These are phyloP conservation scores for Cyberlindnera maritima DNA, from an alignment of 805 yeast genomes.

Conservation along the genomic window DNA sequence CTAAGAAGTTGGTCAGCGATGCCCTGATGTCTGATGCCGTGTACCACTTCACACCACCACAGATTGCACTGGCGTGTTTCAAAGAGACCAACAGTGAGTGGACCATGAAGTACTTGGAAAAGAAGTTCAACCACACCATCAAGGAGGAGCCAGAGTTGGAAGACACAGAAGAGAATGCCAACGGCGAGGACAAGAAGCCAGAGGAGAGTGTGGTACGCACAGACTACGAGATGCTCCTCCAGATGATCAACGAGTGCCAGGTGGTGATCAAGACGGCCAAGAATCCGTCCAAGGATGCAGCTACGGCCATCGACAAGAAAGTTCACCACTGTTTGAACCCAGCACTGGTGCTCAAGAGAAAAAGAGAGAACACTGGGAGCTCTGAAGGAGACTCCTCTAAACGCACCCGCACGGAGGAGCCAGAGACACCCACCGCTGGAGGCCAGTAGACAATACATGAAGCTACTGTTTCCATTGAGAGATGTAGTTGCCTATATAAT, in stretches of 20 bases:
- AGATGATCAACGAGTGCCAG: constrained; percentile 48
- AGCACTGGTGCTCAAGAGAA: constrained; percentile 45
- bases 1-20: constrained; percentile 62
- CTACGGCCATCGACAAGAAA: constrained; percentile 60
- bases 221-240: constrained; percentile 41
- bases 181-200: constrained; percentile 9
- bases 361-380: constrained; percentile 24
- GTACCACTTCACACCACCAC: constrained; percentile 89
- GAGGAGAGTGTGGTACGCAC: constrained; percentile 7
- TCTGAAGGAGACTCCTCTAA: constrained; percentile 29
- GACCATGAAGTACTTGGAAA: constrained; percentile 62
- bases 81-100: constrained; percentile 62
- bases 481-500: too few relatives aligned
- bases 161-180: constrained; percentile 19
- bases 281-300: constrained; percentile 57
- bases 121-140: constrained; percentile 44
- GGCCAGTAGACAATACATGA: not conserved
- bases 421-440: not conserved
- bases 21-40: constrained; percentile 74
- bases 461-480: too few relatives aligned
- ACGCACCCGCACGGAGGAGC: not conserved
- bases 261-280: constrained; percentile 39
- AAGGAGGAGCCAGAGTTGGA: constrained; percentile 8
- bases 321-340: constrained; percentile 66
- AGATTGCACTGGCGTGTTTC: constrained; percentile 86